Percentiles rank a stretch among this genome's conserved stretches.
These are phyloP conservation scores for Chrysochromulina tobinii DNA, from an alignment of 78 protist genomes.

Conservation along the genomic window DNA sequence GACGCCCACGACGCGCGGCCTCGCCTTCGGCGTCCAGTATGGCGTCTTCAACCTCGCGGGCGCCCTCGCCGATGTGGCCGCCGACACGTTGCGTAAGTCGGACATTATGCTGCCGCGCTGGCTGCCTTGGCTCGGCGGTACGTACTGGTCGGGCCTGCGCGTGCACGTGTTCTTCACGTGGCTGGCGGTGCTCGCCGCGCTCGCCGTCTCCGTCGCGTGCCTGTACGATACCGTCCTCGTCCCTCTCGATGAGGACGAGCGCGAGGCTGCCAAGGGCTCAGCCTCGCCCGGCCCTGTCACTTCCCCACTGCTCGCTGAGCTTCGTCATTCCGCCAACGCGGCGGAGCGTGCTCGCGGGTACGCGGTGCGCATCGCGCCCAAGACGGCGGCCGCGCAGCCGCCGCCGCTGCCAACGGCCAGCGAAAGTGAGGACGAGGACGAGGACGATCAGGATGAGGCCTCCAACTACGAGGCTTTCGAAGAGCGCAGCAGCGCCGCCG, in stretches of 20 bases:
- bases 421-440: too few relatives aligned
- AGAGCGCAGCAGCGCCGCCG: too few relatives aligned
- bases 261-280: background rate
- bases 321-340: background rate
- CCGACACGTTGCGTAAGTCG: background rate
- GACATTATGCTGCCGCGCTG: background rate
- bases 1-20: background rate
- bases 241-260: background rate
- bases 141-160: background rate
- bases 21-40: constrained; percentile 17
- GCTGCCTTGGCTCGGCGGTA: background rate
- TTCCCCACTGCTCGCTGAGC: background rate
- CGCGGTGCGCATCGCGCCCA: background rate
- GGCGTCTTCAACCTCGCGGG: constrained; percentile 17
- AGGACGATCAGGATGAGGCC: too few relatives aligned
- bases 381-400: background rate
- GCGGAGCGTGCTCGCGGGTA: background rate
- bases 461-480: too few relatives aligned
- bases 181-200: background rate
- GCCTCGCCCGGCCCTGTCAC: background rate
- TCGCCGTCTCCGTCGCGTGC: background rate
- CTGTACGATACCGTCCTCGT: background rate
- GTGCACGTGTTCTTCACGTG: background rate
- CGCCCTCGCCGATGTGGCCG: constrained; percentile 11
- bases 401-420: too few relatives aligned